These are phyloP conservation scores for Nissolia schottii DNA, from an alignment of 306 rosid genomes.

Conservation along the genomic window DNA sequence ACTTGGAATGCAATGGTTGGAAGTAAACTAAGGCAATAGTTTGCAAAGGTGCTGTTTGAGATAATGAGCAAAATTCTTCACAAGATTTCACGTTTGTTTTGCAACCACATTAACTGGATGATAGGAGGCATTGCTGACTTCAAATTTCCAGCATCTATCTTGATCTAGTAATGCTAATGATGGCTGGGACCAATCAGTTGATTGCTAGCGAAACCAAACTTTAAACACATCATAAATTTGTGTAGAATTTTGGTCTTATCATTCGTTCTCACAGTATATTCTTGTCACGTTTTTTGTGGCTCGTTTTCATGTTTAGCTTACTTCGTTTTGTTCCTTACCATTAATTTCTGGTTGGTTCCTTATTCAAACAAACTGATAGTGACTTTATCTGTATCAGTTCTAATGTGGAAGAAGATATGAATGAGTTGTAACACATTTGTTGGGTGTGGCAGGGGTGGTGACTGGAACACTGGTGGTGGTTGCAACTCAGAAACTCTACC, in stretches of 20 bases:
- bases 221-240: background rate
- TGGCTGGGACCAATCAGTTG: background rate
- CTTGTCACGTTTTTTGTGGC: background rate
- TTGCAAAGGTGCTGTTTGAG: background rate
- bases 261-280: constrained; percentile 1
- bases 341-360: background rate
- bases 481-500: constrained; percentile 80
- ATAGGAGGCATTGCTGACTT: background rate
- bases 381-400: background rate
- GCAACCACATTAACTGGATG: constrained; percentile 1
- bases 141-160: background rate
- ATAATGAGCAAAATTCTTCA: background rate
- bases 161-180: background rate
- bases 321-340: constrained; percentile 5
- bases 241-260: background rate
- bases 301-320: background rate
- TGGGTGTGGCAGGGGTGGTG: constrained; percentile 64
- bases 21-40: background rate
- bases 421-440: constrained; percentile 19
- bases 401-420: background rate
- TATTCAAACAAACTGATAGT: background rate
- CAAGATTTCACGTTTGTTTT: background rate
- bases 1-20: background rate
- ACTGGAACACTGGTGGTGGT: constrained; percentile 86
- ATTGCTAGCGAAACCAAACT: background rate